phyloP scores from a whole-genome alignment of 768 basidiomycete genomes.

The Rhizopogon vinicolor region DNA sequence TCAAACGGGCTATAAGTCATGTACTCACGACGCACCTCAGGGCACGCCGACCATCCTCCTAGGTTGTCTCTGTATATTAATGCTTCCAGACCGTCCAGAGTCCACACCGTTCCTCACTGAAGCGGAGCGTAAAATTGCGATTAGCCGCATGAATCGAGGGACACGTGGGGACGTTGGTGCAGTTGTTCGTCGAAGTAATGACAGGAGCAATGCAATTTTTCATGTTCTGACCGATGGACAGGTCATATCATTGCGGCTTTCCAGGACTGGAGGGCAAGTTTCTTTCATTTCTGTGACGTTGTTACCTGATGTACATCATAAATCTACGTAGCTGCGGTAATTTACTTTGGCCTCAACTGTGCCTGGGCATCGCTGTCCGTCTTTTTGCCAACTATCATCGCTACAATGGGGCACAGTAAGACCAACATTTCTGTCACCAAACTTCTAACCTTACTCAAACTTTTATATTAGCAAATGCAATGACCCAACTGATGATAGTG shows the following conservation, averaged over 20 bases:
- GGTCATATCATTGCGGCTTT: slow-evolving; percentile 41
- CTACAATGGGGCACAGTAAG: slow-evolving; percentile 44
- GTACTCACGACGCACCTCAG: slow-evolving; percentile 24
- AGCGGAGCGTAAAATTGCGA: slow-evolving; percentile 27
- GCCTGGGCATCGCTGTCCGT: slow-evolving; percentile 47
- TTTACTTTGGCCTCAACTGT: slow-evolving; percentile 45
- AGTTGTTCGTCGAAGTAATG: slow-evolving; percentile 34
- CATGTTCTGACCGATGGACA: slow-evolving; percentile 12
- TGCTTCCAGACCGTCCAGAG: slow-evolving; percentile 28
- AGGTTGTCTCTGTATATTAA: slow-evolving; percentile 22
- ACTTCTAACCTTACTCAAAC: background rate
- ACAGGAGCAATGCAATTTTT: background rate
- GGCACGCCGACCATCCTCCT: slow-evolving; percentile 48
- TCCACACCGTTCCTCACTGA: slow-evolving; percentile 29
- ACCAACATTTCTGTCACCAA: background rate
- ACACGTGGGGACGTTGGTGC: slow-evolving; percentile 37
- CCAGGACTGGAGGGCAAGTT: slow-evolving; percentile 38
- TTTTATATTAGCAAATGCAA: slow-evolving; percentile 29
- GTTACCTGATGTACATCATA: slow-evolving; percentile 9
- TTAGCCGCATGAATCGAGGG: slow-evolving; percentile 36
- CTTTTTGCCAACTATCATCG: slow-evolving; percentile 53
- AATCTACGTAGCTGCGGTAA: slow-evolving; percentile 42
- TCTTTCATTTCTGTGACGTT: too few species aligned
- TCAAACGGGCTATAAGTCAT: background rate
- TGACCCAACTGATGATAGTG: slow-evolving; percentile 47